Base-by-base conservation (phyloP, 2,329 filamentous ascomycete genomes). In the Trichoderma koningii region DNA sequence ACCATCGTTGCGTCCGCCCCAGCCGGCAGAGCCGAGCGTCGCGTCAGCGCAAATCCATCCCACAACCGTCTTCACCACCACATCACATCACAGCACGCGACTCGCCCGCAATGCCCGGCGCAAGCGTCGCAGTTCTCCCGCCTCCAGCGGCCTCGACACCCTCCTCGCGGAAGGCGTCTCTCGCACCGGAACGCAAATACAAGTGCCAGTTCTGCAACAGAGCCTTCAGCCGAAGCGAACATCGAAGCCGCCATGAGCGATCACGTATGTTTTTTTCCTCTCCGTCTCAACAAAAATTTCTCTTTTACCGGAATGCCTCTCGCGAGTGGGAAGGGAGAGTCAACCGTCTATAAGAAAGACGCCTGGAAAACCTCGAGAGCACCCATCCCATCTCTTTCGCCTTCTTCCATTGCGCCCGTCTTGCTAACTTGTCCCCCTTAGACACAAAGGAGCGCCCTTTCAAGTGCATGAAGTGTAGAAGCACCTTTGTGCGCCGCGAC, bases 381-480 rank as follows among this genome's bases (percentile, higher is more conserved):
- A 14, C 17, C 30, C 21, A 23, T 3, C n/a, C 17, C 15, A 23
- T 55, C 23, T 7, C 9, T 19, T 19, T 9, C 55, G 30, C 30
- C 17, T 14, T 28, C 42, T 55, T 34, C 28, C 48, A 17, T 30
- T 23, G 3, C 44, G 26, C 19, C 38, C 41, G 12, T 50, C n/a
- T 15, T 53, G 59, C 38, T 60, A 41, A 57, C 45, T 7, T 30
- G 6, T 28, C 12, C 19, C 14, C 28, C 30, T 67, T 78, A 98
- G 94, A 98, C 79, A 99, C 95, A 69, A 99, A 99, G 81, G 95
- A 98, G 80, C 89, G 95, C 69, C 95, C 95, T 44, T 99, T 99
- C 85, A 98, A 98, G 79, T 99, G 95, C 80, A 85, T 92, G 82
- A 99, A 99, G 82, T 99, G 95, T 80, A 87, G 93, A 75, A 97